Percentiles rank a stretch among this genome's conserved stretches.
These are phyloP conservation scores for Adiantum capillusveneris DNA, from an alignment of 75 land plant species.

Conservation along the genomic window DNA sequence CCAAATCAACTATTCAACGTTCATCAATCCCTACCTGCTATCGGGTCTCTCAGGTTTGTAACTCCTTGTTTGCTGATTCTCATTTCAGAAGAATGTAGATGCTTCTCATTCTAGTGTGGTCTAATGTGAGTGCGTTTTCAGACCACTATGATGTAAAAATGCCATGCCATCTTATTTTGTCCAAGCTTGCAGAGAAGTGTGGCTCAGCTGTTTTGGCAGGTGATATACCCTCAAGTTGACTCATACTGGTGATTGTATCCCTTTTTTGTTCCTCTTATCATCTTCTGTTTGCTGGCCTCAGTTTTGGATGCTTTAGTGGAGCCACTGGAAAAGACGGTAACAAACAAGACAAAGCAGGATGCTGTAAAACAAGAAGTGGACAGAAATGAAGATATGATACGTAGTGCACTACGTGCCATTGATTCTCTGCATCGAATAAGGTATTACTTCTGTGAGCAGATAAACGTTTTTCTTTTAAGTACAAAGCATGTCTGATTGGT, in stretches of 20 bases:
- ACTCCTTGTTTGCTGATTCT: too few species aligned
- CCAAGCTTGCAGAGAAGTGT: slow-evolving; percentile 93
- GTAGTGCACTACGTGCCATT: slow-evolving; percentile 92
- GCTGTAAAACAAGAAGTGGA: slow-evolving; percentile 99
- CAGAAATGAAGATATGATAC: slow-evolving; percentile 98
- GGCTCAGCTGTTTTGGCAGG: slow-evolving; percentile 91
- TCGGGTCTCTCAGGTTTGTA: slow-evolving; percentile 73
- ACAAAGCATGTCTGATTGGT: neutral
- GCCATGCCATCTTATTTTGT: slow-evolving; percentile 97
- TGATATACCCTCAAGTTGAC: slow-evolving; percentile 17
- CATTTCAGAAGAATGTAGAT: neutral
- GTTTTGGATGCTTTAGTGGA: slow-evolving; percentile 91
- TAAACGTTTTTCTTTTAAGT: neutral
- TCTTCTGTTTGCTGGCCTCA: slow-evolving; percentile 15
- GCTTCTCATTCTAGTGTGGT: neutral
- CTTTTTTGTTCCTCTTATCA: neutral
- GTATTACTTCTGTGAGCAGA: slow-evolving; percentile 17
- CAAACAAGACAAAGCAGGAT: slow-evolving; percentile 84
- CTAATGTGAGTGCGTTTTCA: slow-evolving; percentile 23
- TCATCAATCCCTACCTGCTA: slow-evolving; percentile 73
- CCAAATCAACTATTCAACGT: slow-evolving; percentile 85
- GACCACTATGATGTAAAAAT: slow-evolving; percentile 99
- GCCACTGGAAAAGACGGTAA: slow-evolving; percentile 87
- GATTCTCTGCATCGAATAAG: slow-evolving; percentile 87
- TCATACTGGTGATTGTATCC: too few species aligned